phyloP scores from a whole-genome alignment of 768 basidiomycete species.

The Rhizopogon vulgaris region DNA sequence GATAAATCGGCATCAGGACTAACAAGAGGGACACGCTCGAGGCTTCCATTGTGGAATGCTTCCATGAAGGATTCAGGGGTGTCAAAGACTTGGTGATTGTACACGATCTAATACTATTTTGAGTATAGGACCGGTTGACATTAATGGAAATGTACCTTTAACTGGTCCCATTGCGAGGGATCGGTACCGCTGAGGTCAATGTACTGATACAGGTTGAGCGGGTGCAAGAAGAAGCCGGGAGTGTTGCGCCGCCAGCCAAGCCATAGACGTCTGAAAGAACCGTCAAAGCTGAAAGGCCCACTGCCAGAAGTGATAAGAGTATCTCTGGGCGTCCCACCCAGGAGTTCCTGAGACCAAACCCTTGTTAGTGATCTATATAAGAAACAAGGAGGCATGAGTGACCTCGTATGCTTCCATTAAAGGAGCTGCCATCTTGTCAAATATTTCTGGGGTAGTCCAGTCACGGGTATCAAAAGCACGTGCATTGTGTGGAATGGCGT shows the following conservation, averaged over 20 bases:
- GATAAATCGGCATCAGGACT: slow-evolving; percentile 28
- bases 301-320: slow-evolving; percentile 40
- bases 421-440: slow-evolving; percentile 27
- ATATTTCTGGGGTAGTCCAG: slow-evolving; percentile 20
- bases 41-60: slow-evolving; percentile 48
- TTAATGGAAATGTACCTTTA: slow-evolving; percentile 32
- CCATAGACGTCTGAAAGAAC: slow-evolving; percentile 52
- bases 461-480: slow-evolving; percentile 29
- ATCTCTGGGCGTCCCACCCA: slow-evolving; percentile 41
- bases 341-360: slow-evolving; percentile 35
- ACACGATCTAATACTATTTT: slow-evolving; percentile 36
- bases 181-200: slow-evolving; percentile 53
- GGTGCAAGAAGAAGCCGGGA: slow-evolving; percentile 48
- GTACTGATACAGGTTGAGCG: slow-evolving; percentile 51
- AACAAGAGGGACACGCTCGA: slow-evolving; percentile 33
- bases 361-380: neutral
- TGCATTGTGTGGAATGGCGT: slow-evolving; percentile 50
- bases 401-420: slow-evolving; percentile 39
- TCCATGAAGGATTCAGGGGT: slow-evolving; percentile 42
- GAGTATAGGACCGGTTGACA: neutral
- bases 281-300: slow-evolving; percentile 56
- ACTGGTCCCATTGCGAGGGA: slow-evolving; percentile 40
- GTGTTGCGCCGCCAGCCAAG: slow-evolving; percentile 42
- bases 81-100: slow-evolving; percentile 53
- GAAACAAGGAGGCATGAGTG: slow-evolving; percentile 3